Evolutionary conservation across 2,329 filamentous ascomycete species (phyloP).

Genomic region (Cladophialophora psammophila): DNA sequence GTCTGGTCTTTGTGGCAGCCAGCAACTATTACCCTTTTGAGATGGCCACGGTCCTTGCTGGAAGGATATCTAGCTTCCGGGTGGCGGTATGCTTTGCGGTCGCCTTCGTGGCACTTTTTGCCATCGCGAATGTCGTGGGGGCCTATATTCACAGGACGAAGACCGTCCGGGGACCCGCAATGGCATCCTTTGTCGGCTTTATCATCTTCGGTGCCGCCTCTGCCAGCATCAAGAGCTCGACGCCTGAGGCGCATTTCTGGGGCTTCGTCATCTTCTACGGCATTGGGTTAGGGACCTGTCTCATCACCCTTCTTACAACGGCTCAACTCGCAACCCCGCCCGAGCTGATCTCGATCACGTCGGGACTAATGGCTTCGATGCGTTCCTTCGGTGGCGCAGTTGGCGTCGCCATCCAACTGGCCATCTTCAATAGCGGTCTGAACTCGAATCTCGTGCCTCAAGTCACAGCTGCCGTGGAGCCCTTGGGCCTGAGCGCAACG

Average conservation of each 20-base stretch:
- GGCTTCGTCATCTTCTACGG: constrained; percentile 12
- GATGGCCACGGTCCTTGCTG: not conserved
- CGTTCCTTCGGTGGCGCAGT: constrained; percentile 5
- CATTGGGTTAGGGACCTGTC: not conserved
- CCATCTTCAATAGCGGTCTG: constrained; percentile 13
- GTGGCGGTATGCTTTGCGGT: constrained; percentile 6
- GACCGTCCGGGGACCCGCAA: not conserved
- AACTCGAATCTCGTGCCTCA: constrained; percentile 10
- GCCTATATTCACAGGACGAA: constrained; percentile 12
- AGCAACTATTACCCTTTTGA: not conserved
- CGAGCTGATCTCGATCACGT: constrained; percentile 14
- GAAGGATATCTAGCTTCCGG: constrained; percentile 8
- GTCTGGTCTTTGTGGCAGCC: not conserved
- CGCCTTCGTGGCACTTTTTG: not conserved
- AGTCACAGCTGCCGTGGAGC: not conserved
- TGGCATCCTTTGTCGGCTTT: not conserved
- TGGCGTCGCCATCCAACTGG: constrained; percentile 1
- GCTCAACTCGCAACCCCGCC: constrained; percentile 14
- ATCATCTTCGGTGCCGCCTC: not conserved
- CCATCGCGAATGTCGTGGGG: not conserved
- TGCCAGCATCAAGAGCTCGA: not conserved
- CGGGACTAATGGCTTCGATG: constrained; percentile 8
- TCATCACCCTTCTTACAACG: constrained; percentile 1
- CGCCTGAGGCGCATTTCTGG: constrained; percentile 14
- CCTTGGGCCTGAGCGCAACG: not conserved